A percentile compares a stretch with the other conserved stretches of the same genome.
Conservation (phyloP, 2,329 filamentous ascomycete species). For the Rhytidhysteron rufulum region DNA sequence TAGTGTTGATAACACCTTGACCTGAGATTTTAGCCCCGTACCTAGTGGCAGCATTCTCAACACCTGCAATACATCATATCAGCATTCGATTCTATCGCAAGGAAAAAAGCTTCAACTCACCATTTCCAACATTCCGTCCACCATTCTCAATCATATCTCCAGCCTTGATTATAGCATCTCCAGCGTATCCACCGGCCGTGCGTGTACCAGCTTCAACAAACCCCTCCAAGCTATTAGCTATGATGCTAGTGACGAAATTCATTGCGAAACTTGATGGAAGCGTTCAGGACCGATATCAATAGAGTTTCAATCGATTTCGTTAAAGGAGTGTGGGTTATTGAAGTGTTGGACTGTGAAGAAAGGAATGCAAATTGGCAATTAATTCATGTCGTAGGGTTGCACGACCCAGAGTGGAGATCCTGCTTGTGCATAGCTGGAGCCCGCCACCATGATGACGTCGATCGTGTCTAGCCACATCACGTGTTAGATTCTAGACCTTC, state of each 20-base stretch:
- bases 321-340: not conserved
- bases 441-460: not conserved
- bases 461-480: no score
- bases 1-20: constrained; percentile 25
- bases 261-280: not conserved
- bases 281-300: no score
- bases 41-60: constrained; percentile 26
- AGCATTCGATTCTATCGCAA: not conserved
- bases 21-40: constrained; percentile 28
- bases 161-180: constrained; percentile 34
- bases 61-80: constrained; percentile 12
- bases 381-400: not conserved
- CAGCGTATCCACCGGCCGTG: constrained; percentile 34
- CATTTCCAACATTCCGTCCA: constrained; percentile 27
- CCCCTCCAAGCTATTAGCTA: constrained; percentile 35
- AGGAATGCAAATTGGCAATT: not conserved
- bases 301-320: no score
- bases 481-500: no score
- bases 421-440: not conserved
- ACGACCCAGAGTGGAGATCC: not conserved
- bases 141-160: constrained; percentile 34
- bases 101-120: constrained; percentile 14
- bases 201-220: constrained; percentile 35
- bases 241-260: constrained; percentile 33
- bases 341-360: not conserved